Conservation (phyloP, 73 alveolate species). For the Paramecium tetraurelia region DNA sequence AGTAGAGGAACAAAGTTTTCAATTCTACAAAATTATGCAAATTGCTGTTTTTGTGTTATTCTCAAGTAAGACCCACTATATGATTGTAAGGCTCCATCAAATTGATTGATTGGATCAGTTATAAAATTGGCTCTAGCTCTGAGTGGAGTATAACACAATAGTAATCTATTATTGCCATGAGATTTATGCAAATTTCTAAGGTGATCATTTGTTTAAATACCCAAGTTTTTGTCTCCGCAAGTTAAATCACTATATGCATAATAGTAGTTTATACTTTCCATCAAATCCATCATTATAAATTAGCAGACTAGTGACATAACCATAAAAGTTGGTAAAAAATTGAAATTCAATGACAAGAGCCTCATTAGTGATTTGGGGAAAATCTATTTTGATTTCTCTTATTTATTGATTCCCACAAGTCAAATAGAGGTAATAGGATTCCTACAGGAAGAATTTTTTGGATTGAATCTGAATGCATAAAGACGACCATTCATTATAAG, state of each 20-base stretch:
- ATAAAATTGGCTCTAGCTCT: slow-evolving; percentile 43
- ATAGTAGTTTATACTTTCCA: slow-evolving; percentile 33
- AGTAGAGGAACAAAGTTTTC: slow-evolving; percentile 44
- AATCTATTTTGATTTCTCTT: slow-evolving; percentile 28
- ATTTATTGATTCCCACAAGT: background rate
- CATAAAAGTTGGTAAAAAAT: slow-evolving; percentile 12
- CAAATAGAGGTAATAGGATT: background rate
- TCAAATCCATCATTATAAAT: slow-evolving; percentile 44
- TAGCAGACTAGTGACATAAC: background rate
- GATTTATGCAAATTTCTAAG: background rate
- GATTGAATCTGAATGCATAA: background rate
- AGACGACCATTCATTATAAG: background rate
- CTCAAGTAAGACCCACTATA: slow-evolving; percentile 2
- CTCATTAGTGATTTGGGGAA: background rate
- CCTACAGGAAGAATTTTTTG: background rate
- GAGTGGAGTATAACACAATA: slow-evolving; percentile 38
- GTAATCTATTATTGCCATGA: background rate
- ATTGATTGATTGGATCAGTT: slow-evolving; percentile 30
- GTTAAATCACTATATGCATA: background rate
- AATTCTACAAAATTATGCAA: background rate
- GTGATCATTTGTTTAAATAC: slow-evolving; percentile 21
- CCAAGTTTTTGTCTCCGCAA: slow-evolving; percentile 26
- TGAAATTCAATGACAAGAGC: background rate
- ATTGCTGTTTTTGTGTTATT: background rate
- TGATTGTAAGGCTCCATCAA: slow-evolving; percentile 21